Base-by-base conservation (phyloP, 805 yeast species). In the Barnettozyma siamensis region DNA sequence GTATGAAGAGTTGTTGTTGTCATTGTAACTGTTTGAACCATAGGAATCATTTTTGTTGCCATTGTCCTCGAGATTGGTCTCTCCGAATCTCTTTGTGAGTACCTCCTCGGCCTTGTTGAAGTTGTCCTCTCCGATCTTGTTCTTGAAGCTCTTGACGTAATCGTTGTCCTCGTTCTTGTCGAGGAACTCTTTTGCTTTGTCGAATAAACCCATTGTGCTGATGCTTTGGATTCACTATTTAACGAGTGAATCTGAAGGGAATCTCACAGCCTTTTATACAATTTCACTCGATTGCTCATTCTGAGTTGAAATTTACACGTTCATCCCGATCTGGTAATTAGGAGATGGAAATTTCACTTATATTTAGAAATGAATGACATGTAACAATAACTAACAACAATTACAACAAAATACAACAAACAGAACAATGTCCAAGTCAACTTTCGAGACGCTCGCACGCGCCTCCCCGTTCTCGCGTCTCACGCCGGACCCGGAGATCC, bases 201-300 rank as follows among this genome's bases (percentile, higher is more conserved):
- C 73, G 49, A 70, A 65, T 40, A 70, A 57, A 43, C 75, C 75
- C 73, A 67, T 67, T 47, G 28, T 67, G 48, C 21, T 32, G 7
- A 7, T 18, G 9, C 9, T 11, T 31, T 31, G 10, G 19, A 31
- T 31, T 23, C 10, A 23, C 7, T 15, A 31, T 31, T n/a, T n/a
- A n/a, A n/a, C n/a, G n/a, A n/a, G n/a, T n/a, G n/a, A n/a, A n/a
- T n/a, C n/a, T n/a, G n/a, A 21, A 21, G 9, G 13, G 18, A 19
- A 30, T 30, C n/a, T 19, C 5, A 7, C 19, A 15, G 11, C 8
- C 18, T 30, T 30, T 26, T 26, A 26, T 26, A 26, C 18, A 16
- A n/a, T n/a, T n/a, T n/a, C 33, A 15, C 33, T n/a, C 29, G 17
- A 26, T 26, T 26, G 29, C 29, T 26, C 29, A 26, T 26, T 26